Conservation (phyloP, 2,329 filamentous ascomycete genomes). For the Passalora sequoiae region DNA sequence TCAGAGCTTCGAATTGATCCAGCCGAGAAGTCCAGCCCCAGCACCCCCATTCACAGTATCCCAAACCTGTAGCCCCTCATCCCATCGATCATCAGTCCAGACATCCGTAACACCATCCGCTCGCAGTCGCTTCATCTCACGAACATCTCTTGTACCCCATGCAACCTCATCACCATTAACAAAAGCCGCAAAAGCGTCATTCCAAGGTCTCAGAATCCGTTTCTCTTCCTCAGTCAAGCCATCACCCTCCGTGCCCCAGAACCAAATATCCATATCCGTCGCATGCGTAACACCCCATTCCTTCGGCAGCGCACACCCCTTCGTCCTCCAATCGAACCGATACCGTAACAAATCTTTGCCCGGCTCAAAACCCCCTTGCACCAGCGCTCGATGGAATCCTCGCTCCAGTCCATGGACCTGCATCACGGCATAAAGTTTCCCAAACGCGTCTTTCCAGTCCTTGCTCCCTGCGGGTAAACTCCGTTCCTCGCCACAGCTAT, state of each 20-base stretch:
- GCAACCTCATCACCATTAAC: constrained; percentile 38
- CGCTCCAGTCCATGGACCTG: constrained; percentile 52
- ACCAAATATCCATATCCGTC: constrained; percentile 52
- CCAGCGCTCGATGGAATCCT: constrained; percentile 46
- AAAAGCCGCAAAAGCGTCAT: constrained; percentile 38
- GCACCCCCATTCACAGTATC: constrained; percentile 33
- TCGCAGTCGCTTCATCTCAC: constrained; percentile 43
- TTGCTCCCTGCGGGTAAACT: constrained; percentile 37
- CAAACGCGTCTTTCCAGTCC: constrained; percentile 51
- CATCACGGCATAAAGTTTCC: constrained; percentile 52
- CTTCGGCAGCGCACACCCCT: constrained; percentile 43
- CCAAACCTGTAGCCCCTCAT: constrained; percentile 48
- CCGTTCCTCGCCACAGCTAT: constrained; percentile 40
- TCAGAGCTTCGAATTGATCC: constrained; percentile 27
- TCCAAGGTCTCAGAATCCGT: constrained; percentile 36
- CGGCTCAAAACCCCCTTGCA: constrained; percentile 36
- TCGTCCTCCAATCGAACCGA: constrained; percentile 50
- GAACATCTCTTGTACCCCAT: constrained; percentile 36
- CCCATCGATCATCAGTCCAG: constrained; percentile 44
- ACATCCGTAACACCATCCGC: constrained; percentile 44
- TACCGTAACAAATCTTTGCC: constrained; percentile 49
- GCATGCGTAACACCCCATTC: constrained; percentile 53
- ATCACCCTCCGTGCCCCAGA: constrained; percentile 45
- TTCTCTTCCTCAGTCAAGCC: constrained; percentile 44
- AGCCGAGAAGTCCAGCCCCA: constrained; percentile 18